phyloP scores from a whole-genome alignment of 208 protist genomes.

The Trypanosoma cruzi region DNA sequence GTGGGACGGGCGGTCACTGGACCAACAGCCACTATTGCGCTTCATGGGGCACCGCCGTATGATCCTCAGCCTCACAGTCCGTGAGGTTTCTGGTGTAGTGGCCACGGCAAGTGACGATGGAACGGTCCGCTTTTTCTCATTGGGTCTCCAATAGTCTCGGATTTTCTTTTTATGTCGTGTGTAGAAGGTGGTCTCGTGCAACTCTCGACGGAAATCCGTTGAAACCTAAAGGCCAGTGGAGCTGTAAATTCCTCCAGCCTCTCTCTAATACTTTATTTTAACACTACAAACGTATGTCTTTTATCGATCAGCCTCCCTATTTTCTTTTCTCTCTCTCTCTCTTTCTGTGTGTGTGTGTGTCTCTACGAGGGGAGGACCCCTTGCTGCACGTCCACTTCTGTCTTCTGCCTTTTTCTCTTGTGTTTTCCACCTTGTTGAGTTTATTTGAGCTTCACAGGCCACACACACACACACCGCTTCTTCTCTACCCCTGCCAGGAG shows the following conservation, averaged over 20 bases:
- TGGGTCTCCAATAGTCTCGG: neutral
- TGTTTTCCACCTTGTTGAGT: no score
- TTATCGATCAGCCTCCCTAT: no score
- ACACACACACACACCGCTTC: neutral
- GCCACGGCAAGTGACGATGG: slow-evolving; percentile 81
- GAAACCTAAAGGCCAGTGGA: neutral
- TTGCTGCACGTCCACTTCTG: neutral
- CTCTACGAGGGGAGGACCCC: neutral
- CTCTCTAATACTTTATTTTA: neutral
- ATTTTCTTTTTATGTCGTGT: neutral
- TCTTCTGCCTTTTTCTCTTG: neutral
- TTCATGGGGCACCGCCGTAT: slow-evolving; percentile 85
- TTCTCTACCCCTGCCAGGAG: neutral
- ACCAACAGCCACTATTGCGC: slow-evolving; percentile 44
- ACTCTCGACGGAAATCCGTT: neutral
- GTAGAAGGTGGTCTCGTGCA: neutral
- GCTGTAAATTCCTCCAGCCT: neutral
- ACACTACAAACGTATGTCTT: neutral
- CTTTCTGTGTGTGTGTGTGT: neutral
- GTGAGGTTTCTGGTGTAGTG: slow-evolving; percentile 17
- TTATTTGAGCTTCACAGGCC: neutral
- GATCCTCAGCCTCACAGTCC: slow-evolving; percentile 58
- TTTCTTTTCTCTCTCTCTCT: neutral
- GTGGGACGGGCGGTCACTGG: slow-evolving; percentile 76
- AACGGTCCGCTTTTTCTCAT: slow-evolving; percentile 48